Evolutionary conservation across 371 early-diverging fungal species (phyloP), one percentile per base, ranked within the genome.

Genomic region (Dentiscutata heterogama): DNA sequence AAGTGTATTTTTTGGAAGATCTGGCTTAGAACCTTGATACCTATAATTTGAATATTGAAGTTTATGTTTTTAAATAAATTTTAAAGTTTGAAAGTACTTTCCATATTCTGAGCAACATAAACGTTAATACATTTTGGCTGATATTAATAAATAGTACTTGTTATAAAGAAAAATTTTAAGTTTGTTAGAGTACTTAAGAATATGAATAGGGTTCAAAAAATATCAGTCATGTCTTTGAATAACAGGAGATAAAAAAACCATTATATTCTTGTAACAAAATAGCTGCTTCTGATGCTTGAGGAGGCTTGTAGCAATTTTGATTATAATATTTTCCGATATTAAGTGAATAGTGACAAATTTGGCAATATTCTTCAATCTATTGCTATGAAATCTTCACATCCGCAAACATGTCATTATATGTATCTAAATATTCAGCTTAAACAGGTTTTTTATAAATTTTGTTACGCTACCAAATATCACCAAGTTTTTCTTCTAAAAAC

Each of bases 341-440:
- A 42, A 71, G 53, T 10, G 72, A 71, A 71, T 71, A 71, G 16
- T n/a, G 6, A 11, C 72, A 71, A 50, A 51, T 42, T 71, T 71
- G 42, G 6, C 20, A 20, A 71, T 71, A 14, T 13, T 25, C 1
- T 16, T 71, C 71, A n/a, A 71, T 50, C 65, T 39, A 65, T 13
- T 65, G 18, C 65, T 4, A 65, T 39, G 39, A 65, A 18, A 35
- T 35, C 3, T 65, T 3, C 4, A 22, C 18, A 8, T n/a, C 13
- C 2, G 18, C 22, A 39, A 71, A n/a, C 8, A 51, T 20, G 42
- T 71, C 20, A 71, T 50, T 14, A 46, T 71, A 22, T 22, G 18
- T 14, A 31, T 42, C 42, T 35, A 50, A 1, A 42, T 70, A 70
- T 70, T 27, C 22, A 39, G 8, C 39, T 18, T 22, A 3, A 42